These are phyloP conservation scores for Aspergillus costaricaensis DNA, from an alignment of 2,329 filamentous ascomycete genomes.

Conservation along the genomic window DNA sequence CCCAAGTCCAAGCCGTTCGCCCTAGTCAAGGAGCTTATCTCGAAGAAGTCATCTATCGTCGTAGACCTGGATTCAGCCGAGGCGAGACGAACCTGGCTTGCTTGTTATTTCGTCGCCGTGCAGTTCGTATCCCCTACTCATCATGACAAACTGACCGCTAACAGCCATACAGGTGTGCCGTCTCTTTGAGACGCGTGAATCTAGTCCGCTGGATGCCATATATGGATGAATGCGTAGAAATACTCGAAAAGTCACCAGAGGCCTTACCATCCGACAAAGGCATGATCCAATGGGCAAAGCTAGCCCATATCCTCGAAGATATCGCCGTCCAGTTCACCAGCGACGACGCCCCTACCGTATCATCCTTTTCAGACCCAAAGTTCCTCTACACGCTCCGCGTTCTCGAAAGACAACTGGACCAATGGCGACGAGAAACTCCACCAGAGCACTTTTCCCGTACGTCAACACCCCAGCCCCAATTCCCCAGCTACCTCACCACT, in stretches of 20 bases:
- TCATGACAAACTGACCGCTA: background rate
- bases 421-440: constrained; percentile 59
- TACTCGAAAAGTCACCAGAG: constrained; percentile 58
- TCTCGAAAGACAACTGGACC: constrained; percentile 65
- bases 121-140: constrained; percentile 41
- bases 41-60: constrained; percentile 36
- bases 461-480: constrained; percentile 23
- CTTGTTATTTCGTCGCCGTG: constrained; percentile 63
- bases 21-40: constrained; percentile 42
- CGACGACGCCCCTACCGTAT: constrained; percentile 61
- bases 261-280: constrained; percentile 58
- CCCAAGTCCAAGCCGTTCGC: constrained; percentile 34
- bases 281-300: constrained; percentile 59
- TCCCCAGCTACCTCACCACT: background rate
- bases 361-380: constrained; percentile 61
- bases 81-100: constrained; percentile 60
- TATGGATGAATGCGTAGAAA: constrained; percentile 63
- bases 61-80: constrained; percentile 58
- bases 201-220: constrained; percentile 64
- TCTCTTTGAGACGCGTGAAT: constrained; percentile 60
- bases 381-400: constrained; percentile 65
- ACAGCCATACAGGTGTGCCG: constrained; percentile 53
- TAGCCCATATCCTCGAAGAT: constrained; percentile 67
- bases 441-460: constrained; percentile 58
- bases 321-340: constrained; percentile 66